Base-by-base conservation (phyloP, 345 rosid genomes). In the Noccaea bulbosa region DNA sequence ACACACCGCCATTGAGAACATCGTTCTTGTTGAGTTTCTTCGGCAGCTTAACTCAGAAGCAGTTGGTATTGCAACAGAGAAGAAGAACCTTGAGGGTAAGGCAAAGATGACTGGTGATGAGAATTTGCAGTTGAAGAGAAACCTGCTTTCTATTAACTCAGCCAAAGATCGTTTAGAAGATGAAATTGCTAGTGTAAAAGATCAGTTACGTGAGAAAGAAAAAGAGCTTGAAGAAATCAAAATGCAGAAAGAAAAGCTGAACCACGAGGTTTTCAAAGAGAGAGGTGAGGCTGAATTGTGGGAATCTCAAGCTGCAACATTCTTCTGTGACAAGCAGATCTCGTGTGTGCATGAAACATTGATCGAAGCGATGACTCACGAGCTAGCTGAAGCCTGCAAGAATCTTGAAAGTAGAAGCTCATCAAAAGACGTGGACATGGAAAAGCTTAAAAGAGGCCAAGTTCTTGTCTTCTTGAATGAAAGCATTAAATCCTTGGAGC, bases 401-500 rank as follows among this genome's bases (percentile, higher is more conserved):
- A 74, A 63, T 62, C 80, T 82, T 71, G 77, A 78, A 76, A 74
- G 61, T 53, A 72, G 34, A 70, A 74, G 70, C 41, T 76, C 60
- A 67, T 74, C 78, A 17, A 83, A 75, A 65, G 79, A 76, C 11
- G 5, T 40, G 30, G 84, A 85, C 80, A 78, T 79, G 44, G 81
- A 78, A 24, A 78, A 50, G 62, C 82, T 88, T 62, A 83, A 83
- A 79, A 81, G 80, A 74, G 84, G 70, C 70, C 85, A 90, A 30
- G 87, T 78, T 33, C 68, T 83, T 53, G 68, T 69, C 76, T 81
- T 86, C 69, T 80, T 92, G 75, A 76, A 70, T 73, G 82, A 84
- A 27, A 72, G 84, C 64, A 45, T 95, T 58, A 66, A 68, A 52
- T 87, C 93, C 51, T 75, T 95, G 79, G 98, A 88, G 80, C 78